These are phyloP conservation scores for Fusarium bactridioides DNA, from an alignment of 2,329 filamentous ascomycete genomes.

Conservation along the genomic window DNA sequence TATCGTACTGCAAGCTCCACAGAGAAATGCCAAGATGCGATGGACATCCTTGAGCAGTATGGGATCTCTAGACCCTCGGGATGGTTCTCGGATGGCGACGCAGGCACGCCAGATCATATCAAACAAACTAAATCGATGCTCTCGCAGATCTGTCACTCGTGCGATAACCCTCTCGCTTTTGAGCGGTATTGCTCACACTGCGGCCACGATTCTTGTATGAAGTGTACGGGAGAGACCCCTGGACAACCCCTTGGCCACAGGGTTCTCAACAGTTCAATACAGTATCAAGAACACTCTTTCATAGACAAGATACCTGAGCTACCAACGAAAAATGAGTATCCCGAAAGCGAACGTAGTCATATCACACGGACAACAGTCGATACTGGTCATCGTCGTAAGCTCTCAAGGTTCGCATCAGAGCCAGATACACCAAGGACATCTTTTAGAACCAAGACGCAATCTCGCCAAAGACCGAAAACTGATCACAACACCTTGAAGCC, in stretches of 20 bases:
- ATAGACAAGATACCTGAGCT: not conserved
- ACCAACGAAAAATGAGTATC: not conserved
- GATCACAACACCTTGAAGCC: constrained; percentile 6
- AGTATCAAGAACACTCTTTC: constrained; percentile 5
- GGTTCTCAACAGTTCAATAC: not conserved
- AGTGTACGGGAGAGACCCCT: constrained; percentile 52
- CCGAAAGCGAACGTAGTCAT: constrained; percentile 3
- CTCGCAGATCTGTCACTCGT: constrained; percentile 59
- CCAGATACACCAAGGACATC: constrained; percentile 15
- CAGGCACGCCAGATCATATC: constrained; percentile 4
- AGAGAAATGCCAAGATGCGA: constrained; percentile 52
- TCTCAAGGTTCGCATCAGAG: constrained; percentile 18
- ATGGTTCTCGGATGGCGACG: constrained; percentile 55
- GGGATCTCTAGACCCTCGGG: constrained; percentile 55
- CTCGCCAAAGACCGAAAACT: constrained; percentile 4
- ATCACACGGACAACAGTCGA: not conserved
- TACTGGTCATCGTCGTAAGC: not conserved
- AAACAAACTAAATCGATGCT: constrained; percentile 29
- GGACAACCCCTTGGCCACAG: constrained; percentile 8
- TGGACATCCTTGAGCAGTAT: constrained; percentile 57
- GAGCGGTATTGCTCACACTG: constrained; percentile 56
- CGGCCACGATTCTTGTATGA: constrained; percentile 59
- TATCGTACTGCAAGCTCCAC: constrained; percentile 45
- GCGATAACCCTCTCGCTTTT: constrained; percentile 51
- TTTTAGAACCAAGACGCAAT: not conserved